Evolutionary conservation across 305 asterid species (phyloP).

Genomic region (Lippia alba): DNA sequence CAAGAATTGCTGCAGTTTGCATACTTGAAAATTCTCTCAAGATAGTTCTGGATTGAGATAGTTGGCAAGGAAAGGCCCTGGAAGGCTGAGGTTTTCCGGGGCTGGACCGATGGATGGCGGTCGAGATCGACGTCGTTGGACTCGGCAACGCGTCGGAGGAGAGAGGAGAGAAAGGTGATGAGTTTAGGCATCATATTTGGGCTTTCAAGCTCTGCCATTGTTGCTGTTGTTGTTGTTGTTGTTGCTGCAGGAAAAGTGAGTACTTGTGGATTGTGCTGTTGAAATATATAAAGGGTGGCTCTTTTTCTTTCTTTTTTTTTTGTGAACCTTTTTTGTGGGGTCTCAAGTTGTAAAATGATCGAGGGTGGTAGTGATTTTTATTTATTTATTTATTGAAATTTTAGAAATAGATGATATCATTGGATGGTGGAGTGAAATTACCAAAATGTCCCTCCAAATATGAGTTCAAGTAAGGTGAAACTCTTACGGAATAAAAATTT

Average conservation of each 20-base stretch:
- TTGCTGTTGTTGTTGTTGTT: constrained; percentile 13
- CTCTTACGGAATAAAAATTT: too few relatives aligned
- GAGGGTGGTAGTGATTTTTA: background rate
- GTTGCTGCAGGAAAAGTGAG: background rate
- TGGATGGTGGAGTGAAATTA: too few relatives aligned
- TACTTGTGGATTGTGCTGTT: constrained; percentile 37
- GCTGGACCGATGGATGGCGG: constrained; percentile 37
- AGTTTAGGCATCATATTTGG: constrained; percentile 59
- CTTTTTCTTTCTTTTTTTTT: constrained; percentile 5
- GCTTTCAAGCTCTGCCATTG: constrained; percentile 66
- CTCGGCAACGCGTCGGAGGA: constrained; percentile 69
- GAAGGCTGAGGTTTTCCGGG: constrained; percentile 64
- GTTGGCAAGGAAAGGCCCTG: constrained; percentile 70
- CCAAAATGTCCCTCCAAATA: too few relatives aligned
- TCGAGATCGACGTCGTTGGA: constrained; percentile 66
- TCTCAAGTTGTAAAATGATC: background rate
- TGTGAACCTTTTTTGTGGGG: constrained; percentile 23
- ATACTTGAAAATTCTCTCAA: constrained; percentile 74
- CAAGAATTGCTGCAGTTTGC: constrained; percentile 82
- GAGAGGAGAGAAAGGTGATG: constrained; percentile 69
- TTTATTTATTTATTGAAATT: too few relatives aligned
- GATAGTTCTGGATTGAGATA: constrained; percentile 62
- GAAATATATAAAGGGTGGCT: constrained; percentile 21
- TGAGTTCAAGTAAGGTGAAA: too few relatives aligned
- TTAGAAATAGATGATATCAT: too few relatives aligned